phyloP scores from a whole-genome alignment of 2,329 filamentous ascomycete species.

The Arthroderma sp. region DNA sequence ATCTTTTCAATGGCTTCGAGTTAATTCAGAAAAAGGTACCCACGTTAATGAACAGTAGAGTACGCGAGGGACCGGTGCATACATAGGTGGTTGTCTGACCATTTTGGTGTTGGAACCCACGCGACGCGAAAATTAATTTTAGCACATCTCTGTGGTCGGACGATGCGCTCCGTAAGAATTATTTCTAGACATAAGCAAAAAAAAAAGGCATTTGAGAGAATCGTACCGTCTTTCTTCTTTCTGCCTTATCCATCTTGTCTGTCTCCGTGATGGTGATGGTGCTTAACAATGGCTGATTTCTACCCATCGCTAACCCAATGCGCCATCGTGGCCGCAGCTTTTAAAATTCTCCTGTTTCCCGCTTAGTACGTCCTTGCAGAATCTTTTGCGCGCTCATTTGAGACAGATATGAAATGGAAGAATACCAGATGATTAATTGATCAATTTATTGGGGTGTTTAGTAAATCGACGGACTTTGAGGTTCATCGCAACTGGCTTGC shows the following conservation, averaged over 20 bases:
- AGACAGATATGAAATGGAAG: too few species aligned
- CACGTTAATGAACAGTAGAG: too few species aligned
- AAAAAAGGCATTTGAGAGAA: too few species aligned
- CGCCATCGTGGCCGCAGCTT: conserved; percentile 69
- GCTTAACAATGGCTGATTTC: conserved; percentile 53
- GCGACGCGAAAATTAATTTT: too few species aligned
- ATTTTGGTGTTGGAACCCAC: too few species aligned
- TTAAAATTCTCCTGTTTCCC: conserved; percentile 86
- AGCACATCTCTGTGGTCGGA: too few species aligned
- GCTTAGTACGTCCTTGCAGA: conserved; percentile 59
- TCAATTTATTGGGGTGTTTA: conserved; percentile 28
- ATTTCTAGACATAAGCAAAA: too few species aligned
- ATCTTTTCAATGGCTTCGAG: too few species aligned
- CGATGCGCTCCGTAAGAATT: too few species aligned
- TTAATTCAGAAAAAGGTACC: too few species aligned
- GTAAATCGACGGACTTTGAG: conserved; percentile 98
- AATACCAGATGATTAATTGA: not conserved
- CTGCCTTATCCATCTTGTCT: not conserved
- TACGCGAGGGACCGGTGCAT: too few species aligned
- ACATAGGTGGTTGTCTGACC: too few species aligned
- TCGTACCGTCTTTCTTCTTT: not conserved
- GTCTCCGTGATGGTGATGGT: conserved; percentile 1
- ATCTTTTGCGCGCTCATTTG: conserved; percentile 1
- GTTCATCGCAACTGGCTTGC: conserved; percentile 98
- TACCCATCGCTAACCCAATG: conserved; percentile 84